Evolutionary conservation across 202 grass and related monocot genomes (phyloP), one percentile per base, ranked within the genome.

Genomic region (Dendrocalamus latiflorus): DNA sequence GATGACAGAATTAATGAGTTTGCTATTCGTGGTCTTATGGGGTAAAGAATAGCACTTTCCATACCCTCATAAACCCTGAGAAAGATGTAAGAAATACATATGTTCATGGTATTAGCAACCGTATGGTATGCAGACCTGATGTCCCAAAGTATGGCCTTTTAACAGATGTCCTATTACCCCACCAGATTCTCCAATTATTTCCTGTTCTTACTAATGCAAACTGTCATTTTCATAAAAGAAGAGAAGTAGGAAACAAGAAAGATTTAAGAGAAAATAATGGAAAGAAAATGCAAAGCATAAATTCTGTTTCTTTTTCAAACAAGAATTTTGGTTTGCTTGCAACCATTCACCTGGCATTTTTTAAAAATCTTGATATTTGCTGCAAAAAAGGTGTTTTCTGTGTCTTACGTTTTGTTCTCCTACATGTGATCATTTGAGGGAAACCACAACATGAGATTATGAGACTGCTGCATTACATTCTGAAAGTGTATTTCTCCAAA

Each of bases 261-360:
- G 8, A 65, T 54, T 10, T 22, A 26, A 65, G 33, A 83, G 45
- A 74, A 43, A 60, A 42, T 41, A 54, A 39, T n/a, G 24, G 8
- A 65, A 62, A 61, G 1, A 60, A 68, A 37, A 26, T 74, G 57
- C 43, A 65, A 51, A 74, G 20, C 33, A 65, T 5, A 83, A 38
- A 21, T 39, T 42, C 16, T 37, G 63, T 39, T 79, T 55, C 28
- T 63, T 70, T 57, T 66, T 79, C 45, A 41, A 48, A 66, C 38
- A 78, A 36, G 61, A 78, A 41, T 83, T 78, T 83, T 55, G 58
- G 36, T 55, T 62, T 51, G 50, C 15, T 80, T 84, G 75, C 38
- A 48, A 74, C 44, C 33, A 69, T 84, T 75, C 42, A 47, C 41
- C 38, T 75, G 14, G 2, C 14, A 75, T 62, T 80, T 81, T 74